Percentiles rank a stretch among this genome's conserved stretches.
phyloP scores from a whole-genome alignment of 1,284 basidiomycete genomes.

The Leccinum subspadiceum region DNA sequence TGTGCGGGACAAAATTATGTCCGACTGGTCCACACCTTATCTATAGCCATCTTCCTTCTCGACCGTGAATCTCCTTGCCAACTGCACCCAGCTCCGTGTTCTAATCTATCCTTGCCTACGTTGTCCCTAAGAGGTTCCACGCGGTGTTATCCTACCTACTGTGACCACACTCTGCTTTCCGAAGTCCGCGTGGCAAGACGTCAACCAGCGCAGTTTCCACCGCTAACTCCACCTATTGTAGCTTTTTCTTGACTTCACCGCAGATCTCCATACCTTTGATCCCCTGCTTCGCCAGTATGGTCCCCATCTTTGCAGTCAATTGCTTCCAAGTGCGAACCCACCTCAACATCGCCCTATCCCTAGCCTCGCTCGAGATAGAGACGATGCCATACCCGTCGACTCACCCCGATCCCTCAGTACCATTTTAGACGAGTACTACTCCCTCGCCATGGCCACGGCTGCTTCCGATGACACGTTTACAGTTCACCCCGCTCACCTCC shows the following conservation, averaged over 20 bases:
- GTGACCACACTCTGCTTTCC: conserved; percentile 19
- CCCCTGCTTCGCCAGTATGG: conserved; percentile 13
- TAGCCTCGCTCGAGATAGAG: no score
- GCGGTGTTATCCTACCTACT: conserved; percentile 9
- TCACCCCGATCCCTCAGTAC: no score
- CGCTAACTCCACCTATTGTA: neutral
- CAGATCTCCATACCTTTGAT: conserved; percentile 4
- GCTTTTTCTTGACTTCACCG: conserved; percentile 14
- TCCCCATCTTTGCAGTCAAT: conserved; percentile 4
- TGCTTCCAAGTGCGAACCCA: no score
- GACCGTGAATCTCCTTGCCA: conserved; percentile 10
- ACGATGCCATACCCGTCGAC: no score
- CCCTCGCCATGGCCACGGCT: no score
- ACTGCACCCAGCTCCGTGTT: conserved; percentile 22
- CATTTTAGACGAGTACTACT: no score
- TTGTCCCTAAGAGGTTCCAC: conserved; percentile 10
- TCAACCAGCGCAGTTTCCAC: neutral
- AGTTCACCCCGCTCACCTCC: neutral
- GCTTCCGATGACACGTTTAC: no score
- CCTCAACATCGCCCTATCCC: no score
- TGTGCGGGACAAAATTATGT: neutral
- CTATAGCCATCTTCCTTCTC: neutral
- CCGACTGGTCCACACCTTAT: conserved; percentile 17
- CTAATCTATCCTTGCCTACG: conserved; percentile 12
- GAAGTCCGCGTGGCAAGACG: neutral